These are phyloP conservation scores for Penicillium coffeae DNA, from an alignment of 495 filamentous ascomycete genomes.

Conservation along the genomic window DNA sequence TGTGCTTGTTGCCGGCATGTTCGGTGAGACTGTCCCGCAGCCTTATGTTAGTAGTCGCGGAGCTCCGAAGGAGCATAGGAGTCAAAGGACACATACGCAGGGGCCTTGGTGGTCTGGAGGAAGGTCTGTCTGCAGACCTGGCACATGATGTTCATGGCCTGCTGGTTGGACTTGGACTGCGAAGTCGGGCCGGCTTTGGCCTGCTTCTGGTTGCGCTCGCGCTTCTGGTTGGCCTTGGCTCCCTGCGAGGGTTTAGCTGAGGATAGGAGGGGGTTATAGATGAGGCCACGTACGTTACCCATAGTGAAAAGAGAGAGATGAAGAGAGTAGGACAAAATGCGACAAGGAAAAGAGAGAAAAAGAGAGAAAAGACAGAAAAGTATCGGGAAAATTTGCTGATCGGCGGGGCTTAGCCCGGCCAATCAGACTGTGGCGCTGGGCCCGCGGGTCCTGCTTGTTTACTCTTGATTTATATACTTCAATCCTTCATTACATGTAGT, in stretches of 20 bases:
- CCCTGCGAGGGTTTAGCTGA: slow-evolving; percentile 11
- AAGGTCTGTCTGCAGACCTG: slow-evolving; percentile 26
- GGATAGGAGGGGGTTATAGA: not conserved
- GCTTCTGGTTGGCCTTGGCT: slow-evolving; percentile 27
- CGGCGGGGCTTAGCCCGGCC: not conserved
- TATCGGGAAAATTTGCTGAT: not conserved
- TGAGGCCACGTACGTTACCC: slow-evolving; percentile 18
- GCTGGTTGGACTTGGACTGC: slow-evolving; percentile 25
- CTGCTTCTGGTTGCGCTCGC: slow-evolving; percentile 22
- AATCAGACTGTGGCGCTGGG: no score
- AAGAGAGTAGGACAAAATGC: not conserved
- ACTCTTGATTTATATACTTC: no score
- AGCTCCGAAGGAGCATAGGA: not conserved
- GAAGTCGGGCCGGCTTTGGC: slow-evolving; percentile 19
- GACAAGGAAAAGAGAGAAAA: not conserved
- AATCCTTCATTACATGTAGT: no score
- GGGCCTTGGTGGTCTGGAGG: slow-evolving; percentile 28
- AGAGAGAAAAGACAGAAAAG: not conserved
- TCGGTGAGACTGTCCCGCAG: slow-evolving; percentile 19
- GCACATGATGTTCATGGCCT: slow-evolving; percentile 27
- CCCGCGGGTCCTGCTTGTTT: no score
- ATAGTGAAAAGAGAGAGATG: slow-evolving; percentile 5
- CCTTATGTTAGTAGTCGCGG: slow-evolving; percentile 3
- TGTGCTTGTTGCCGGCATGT: slow-evolving; percentile 29
- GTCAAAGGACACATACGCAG: slow-evolving; percentile 18